phyloP scores from a whole-genome alignment of 2,329 filamentous ascomycete species.

The Venturia effusa region DNA sequence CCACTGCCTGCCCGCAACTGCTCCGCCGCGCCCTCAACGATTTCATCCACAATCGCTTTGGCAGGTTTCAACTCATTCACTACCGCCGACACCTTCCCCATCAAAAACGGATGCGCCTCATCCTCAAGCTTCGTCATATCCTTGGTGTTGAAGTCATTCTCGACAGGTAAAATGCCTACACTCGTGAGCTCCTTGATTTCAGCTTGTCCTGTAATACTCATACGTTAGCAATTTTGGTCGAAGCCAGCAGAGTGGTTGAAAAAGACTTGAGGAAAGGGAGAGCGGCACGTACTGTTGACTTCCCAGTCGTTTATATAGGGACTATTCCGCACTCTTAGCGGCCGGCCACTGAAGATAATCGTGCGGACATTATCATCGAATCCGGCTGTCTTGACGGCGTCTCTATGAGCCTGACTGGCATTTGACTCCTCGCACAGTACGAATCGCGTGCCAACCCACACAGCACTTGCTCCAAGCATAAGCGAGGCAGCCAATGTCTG shows the following conservation, averaged over 20 bases:
- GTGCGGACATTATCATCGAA: constrained; percentile 95
- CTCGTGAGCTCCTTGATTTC: constrained; percentile 9
- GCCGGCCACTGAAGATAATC: constrained; percentile 67
- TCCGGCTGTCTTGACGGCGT: constrained; percentile 79
- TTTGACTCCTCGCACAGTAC: constrained; percentile 90
- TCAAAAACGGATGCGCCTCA: constrained; percentile 9
- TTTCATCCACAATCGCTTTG: constrained; percentile 10
- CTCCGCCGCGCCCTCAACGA: constrained; percentile 2
- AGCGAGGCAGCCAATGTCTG: constrained; percentile 71
- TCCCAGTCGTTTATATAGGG: constrained; percentile 10
- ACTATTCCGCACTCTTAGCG: constrained; percentile 6
- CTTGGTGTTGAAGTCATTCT: constrained; percentile 10
- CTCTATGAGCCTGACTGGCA: constrained; percentile 86
- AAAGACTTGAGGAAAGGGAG: background rate
- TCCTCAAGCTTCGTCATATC: constrained; percentile 3
- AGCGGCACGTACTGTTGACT: background rate
- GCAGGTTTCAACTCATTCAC: constrained; percentile 1
- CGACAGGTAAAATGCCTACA: constrained; percentile 7
- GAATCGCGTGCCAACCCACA: constrained; percentile 97
- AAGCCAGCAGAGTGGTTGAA: no score
- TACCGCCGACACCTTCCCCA: constrained; percentile 10
- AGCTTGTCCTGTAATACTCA: constrained; percentile 3
- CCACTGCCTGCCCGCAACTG: background rate
- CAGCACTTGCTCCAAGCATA: constrained; percentile 82
- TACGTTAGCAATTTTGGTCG: no score